phyloP scores from a whole-genome alignment of 73 alveolate species.

The Paramecium sexaurelia region DNA sequence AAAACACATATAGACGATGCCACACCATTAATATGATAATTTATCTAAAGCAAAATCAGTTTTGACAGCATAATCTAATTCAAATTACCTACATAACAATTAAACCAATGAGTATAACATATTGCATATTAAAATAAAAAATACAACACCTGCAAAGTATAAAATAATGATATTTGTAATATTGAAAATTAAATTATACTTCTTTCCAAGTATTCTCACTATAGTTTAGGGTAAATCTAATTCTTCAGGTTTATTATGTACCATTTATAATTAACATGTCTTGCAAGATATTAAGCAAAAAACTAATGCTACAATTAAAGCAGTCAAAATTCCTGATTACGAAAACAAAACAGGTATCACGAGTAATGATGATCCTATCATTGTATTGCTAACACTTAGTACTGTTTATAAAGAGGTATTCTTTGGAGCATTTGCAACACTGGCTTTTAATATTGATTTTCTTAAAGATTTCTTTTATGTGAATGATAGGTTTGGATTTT shows the following conservation, averaged over 20 bases:
- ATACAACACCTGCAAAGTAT: slow-evolving; percentile 41
- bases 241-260: slow-evolving; percentile 18
- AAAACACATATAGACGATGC: background rate
- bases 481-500: background rate
- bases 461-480: background rate
- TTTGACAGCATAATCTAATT: background rate
- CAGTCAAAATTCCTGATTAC: background rate
- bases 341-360: background rate
- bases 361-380: slow-evolving; percentile 24
- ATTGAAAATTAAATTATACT: background rate
- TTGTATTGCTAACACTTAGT: background rate
- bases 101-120: slow-evolving; percentile 15
- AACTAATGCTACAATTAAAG: slow-evolving; percentile 12
- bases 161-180: slow-evolving; percentile 10
- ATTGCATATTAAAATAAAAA: slow-evolving; percentile 42
- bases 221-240: slow-evolving; percentile 48
- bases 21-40: slow-evolving; percentile 38
- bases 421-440: slow-evolving; percentile 14
- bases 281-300: slow-evolving; percentile 8
- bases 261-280: background rate
- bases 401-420: background rate
- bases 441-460: slow-evolving; percentile 15
- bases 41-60: background rate
- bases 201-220: slow-evolving; percentile 9
- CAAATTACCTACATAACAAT: background rate